These are phyloP conservation scores for Cruciata laevipes DNA, from an alignment of 257 asterid genomes.

Conservation along the genomic window DNA sequence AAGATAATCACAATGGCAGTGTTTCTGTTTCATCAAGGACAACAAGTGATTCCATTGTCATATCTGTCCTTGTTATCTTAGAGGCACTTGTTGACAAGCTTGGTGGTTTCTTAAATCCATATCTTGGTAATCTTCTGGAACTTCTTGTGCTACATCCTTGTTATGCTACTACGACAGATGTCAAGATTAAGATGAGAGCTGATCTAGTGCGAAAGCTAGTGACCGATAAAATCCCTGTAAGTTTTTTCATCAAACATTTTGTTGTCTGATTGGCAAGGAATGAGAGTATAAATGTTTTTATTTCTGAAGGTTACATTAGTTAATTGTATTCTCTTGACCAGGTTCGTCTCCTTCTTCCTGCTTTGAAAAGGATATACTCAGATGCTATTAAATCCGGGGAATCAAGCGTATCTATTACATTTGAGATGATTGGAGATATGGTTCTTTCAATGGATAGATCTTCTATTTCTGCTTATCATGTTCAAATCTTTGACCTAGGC, in stretches of 20 bases:
- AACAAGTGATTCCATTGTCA: conserved; percentile 35
- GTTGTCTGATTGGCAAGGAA: background rate
- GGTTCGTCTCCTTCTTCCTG: conserved; percentile 87
- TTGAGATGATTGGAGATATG: conserved; percentile 67
- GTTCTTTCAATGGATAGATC: conserved; percentile 73
- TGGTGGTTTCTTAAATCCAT: conserved; percentile 77
- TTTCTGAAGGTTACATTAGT: background rate
- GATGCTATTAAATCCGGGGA: conserved; percentile 63
- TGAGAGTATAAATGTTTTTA: background rate
- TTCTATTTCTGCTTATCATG: conserved; percentile 58
- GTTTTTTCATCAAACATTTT: conserved; percentile 17
- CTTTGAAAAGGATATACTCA: conserved; percentile 49
- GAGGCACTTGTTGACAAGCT: conserved; percentile 77
- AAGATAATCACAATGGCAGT: conserved; percentile 19
- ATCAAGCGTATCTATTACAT: conserved; percentile 50
- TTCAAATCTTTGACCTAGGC: conserved; percentile 69
- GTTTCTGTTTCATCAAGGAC: conserved; percentile 26
- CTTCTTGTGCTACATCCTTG: conserved; percentile 61
- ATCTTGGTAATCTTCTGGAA: conserved; percentile 55
- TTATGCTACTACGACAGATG: conserved; percentile 43
- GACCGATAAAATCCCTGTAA: conserved; percentile 69
- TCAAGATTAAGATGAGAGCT: conserved; percentile 58
- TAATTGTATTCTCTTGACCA: conserved; percentile 19
- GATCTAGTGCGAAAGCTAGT: conserved; percentile 68
- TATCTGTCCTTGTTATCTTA: conserved; percentile 59